These are phyloP conservation scores for Penicillium crustosum DNA, from an alignment of 2,329 filamentous ascomycete genomes.

Conservation along the genomic window DNA sequence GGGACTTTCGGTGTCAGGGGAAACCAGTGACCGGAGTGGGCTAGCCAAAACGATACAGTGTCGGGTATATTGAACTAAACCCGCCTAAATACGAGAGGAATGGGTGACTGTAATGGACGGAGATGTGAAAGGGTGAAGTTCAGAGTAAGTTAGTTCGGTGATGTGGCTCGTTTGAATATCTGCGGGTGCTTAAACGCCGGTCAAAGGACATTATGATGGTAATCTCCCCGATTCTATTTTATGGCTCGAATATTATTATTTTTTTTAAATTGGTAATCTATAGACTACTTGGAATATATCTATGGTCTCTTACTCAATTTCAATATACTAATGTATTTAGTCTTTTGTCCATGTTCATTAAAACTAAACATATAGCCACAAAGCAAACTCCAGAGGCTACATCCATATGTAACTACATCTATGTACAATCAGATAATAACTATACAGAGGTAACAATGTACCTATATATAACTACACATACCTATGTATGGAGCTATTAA, in stretches of 20 bases:
- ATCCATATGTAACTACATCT: neutral
- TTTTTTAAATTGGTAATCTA: neutral
- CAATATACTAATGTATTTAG: neutral
- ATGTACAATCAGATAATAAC: neutral
- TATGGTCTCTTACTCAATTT: neutral
- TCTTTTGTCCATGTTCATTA: neutral
- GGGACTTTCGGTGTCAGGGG: slow-evolving; percentile 31
- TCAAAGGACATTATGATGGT: neutral
- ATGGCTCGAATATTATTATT: neutral
- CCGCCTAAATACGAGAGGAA: neutral
- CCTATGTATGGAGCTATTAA: neutral
- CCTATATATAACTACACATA: neutral
- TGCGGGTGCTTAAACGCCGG: neutral
- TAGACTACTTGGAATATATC: neutral
- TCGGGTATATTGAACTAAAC: neutral
- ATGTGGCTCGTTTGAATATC: slow-evolving; percentile 7
- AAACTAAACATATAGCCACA: neutral
- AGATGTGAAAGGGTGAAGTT: slow-evolving; percentile 1
- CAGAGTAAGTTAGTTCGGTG: slow-evolving; percentile 1
- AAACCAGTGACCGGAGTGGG: slow-evolving; percentile 25
- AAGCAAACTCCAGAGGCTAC: neutral
- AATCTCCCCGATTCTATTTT: neutral
- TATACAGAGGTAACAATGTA: neutral
- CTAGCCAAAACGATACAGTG: slow-evolving; percentile 11
- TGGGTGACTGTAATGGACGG: neutral